phyloP scores from a whole-genome alignment of 2,329 filamentous ascomycete species.

The Aspergillus sp. region DNA sequence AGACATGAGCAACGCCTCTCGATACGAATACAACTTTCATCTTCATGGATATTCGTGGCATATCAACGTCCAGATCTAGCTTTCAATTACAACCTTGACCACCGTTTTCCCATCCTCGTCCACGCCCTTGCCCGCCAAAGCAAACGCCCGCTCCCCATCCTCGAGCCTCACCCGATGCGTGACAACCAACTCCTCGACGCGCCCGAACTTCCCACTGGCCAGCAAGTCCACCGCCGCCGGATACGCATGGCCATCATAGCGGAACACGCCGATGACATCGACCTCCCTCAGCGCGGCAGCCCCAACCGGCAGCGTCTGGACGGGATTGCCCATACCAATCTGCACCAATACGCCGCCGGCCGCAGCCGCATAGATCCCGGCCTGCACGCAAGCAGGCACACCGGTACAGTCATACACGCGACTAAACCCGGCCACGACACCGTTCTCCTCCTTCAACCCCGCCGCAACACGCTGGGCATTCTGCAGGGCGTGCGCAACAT shows the following conservation, averaged over 20 bases:
- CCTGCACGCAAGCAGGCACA: slow-evolving; percentile 36
- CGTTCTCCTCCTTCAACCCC: slow-evolving; percentile 18
- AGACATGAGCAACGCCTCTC: no score
- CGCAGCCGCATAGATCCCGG: slow-evolving; percentile 35
- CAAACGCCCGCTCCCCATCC: slow-evolving; percentile 44
- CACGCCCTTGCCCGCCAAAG: slow-evolving; percentile 40
- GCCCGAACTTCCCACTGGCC: slow-evolving; percentile 40
- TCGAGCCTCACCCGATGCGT: slow-evolving; percentile 44
- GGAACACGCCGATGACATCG: slow-evolving; percentile 49
- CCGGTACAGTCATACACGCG: slow-evolving; percentile 41
- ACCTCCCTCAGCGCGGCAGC: slow-evolving; percentile 48
- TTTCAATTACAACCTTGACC: slow-evolving; percentile 44
- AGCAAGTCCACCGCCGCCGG: slow-evolving; percentile 46
- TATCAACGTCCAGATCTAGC: slow-evolving; percentile 5
- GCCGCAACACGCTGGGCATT: slow-evolving; percentile 30
- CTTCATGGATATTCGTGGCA: slow-evolving; percentile 1
- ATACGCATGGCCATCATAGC: slow-evolving; percentile 46
- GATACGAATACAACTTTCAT: background rate
- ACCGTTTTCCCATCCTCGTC: slow-evolving; percentile 45
- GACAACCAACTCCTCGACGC: slow-evolving; percentile 42
- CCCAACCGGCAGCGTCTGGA: slow-evolving; percentile 46
- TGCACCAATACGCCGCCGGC: slow-evolving; percentile 46
- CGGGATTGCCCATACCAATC: slow-evolving; percentile 49
- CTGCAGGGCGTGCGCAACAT: slow-evolving; percentile 22
- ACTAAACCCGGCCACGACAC: slow-evolving; percentile 26